These are phyloP conservation scores for Penicillium sumatraense DNA, from an alignment of 2,329 filamentous ascomycete genomes.

Conservation along the genomic window DNA sequence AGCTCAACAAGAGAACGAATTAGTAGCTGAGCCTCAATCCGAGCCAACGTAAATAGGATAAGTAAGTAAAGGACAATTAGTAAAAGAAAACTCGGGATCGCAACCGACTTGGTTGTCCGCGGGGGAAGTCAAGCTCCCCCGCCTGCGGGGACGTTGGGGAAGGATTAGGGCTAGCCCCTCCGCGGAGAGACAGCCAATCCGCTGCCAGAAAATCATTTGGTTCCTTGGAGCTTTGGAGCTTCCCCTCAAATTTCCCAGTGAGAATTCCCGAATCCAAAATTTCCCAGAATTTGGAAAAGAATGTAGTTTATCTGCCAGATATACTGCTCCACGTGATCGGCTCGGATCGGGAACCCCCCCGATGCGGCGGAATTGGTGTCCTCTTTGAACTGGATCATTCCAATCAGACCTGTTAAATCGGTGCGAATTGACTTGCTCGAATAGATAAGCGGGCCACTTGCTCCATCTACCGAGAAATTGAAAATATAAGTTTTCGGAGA, in stretches of 20 bases:
- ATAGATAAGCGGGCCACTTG: neutral
- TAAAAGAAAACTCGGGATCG: no score
- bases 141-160: neutral
- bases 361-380: slow-evolving; percentile 2
- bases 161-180: neutral
- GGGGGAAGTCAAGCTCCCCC: neutral
- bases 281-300: no score
- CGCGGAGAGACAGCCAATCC: neutral
- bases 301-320: no score
- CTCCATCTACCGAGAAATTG: neutral
- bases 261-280: neutral
- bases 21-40: no score
- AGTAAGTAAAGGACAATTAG: no score
- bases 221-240: neutral
- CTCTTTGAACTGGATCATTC: neutral
- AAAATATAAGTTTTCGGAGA: neutral
- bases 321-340: slow-evolving; percentile 27
- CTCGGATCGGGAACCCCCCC: slow-evolving; percentile 15
- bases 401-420: neutral
- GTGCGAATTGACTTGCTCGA: neutral
- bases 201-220: neutral
- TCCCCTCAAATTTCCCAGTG: neutral
- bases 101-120: neutral
- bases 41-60: no score
- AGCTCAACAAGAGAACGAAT: no score